Conservation (phyloP, 192 early-diverging fungal species). For the Borealophlyctis nickersoniae region DNA sequence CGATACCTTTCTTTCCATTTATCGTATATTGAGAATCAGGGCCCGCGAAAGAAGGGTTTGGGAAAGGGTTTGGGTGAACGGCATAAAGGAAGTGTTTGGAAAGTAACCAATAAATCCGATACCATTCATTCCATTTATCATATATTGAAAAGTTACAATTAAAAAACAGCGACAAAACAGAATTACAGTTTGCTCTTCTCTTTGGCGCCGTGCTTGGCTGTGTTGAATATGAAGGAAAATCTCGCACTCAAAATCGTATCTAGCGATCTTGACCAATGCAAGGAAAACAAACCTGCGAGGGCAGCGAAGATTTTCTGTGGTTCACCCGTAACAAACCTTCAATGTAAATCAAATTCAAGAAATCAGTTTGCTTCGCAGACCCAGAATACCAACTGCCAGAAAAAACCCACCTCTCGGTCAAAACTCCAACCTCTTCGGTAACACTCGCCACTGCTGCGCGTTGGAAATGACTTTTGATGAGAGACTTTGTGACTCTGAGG, state of each 20-base stretch:
- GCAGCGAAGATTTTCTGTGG: slow-evolving; percentile 24
- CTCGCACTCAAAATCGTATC: neutral
- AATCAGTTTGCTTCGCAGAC: neutral
- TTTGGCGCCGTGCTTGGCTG: slow-evolving; percentile 18
- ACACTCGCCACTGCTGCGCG: slow-evolving; percentile 4
- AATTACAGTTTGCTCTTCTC: slow-evolving; percentile 24
- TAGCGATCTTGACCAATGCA: neutral
- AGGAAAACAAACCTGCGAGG: slow-evolving; percentile 12
- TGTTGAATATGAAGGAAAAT: neutral
- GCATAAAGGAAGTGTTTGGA: too few species aligned
- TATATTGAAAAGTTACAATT: too few species aligned
- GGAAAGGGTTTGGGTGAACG: too few species aligned
- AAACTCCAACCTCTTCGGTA: slow-evolving; percentile 8
- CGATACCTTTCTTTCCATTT: too few species aligned
- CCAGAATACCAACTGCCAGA: neutral
- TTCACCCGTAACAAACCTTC: slow-evolving; percentile 22
- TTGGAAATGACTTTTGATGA: slow-evolving; percentile 7
- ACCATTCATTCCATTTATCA: too few species aligned
- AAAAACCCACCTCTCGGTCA: slow-evolving; percentile 20
- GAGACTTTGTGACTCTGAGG: slow-evolving; percentile 11
- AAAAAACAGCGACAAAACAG: too few species aligned
- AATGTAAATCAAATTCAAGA: neutral
- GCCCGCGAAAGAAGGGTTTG: too few species aligned
- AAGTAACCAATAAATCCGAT: too few species aligned
- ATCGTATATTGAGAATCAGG: too few species aligned